phyloP scores from a whole-genome alignment of 2,329 filamentous ascomycete genomes.

The Grosmannia serpens region DNA sequence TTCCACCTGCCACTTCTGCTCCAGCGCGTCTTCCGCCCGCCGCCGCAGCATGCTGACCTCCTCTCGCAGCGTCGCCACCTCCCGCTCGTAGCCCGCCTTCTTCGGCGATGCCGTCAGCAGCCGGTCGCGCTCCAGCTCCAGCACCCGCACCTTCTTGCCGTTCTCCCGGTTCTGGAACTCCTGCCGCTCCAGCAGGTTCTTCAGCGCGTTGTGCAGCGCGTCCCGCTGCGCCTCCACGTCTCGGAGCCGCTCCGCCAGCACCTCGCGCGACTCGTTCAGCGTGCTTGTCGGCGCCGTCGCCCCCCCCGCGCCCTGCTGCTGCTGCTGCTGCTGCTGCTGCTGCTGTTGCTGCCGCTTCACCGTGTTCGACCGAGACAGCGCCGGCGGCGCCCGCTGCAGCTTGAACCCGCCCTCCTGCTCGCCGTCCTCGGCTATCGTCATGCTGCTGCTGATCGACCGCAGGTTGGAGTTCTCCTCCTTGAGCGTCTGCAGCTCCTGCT shows the following conservation, averaged over 20 bases:
- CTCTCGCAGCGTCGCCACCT: slow-evolving; percentile 66
- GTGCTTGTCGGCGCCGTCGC: slow-evolving; percentile 6
- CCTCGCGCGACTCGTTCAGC: slow-evolving; percentile 49
- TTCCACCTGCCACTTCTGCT: slow-evolving; percentile 65
- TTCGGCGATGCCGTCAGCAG: slow-evolving; percentile 58
- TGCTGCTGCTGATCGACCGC: slow-evolving; percentile 13
- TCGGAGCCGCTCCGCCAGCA: slow-evolving; percentile 68
- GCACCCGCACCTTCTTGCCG: slow-evolving; percentile 62
- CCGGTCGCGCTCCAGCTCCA: slow-evolving; percentile 69
- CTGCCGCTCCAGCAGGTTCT: slow-evolving; percentile 74
- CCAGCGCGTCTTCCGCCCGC: slow-evolving; percentile 83
- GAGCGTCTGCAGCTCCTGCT: slow-evolving; percentile 62
- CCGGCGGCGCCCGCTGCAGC: neutral
- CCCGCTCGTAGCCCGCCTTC: slow-evolving; percentile 70
- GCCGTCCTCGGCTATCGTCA: neutral
- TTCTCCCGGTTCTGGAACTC: slow-evolving; percentile 76
- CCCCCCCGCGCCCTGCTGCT: neutral
- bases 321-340: slow-evolving; percentile 8
- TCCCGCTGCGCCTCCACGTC: slow-evolving; percentile 91
- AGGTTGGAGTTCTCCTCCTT: slow-evolving; percentile 48
- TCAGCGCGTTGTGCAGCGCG: slow-evolving; percentile 77
- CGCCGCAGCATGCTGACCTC: slow-evolving; percentile 78
- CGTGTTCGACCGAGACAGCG: slow-evolving; percentile 26
- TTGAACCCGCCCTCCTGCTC: neutral
- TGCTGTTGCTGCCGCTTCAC: slow-evolving; percentile 27